These are phyloP conservation scores for Saccharomycopsis sp. DNA, from an alignment of 805 yeast genomes.

Conservation along the genomic window DNA sequence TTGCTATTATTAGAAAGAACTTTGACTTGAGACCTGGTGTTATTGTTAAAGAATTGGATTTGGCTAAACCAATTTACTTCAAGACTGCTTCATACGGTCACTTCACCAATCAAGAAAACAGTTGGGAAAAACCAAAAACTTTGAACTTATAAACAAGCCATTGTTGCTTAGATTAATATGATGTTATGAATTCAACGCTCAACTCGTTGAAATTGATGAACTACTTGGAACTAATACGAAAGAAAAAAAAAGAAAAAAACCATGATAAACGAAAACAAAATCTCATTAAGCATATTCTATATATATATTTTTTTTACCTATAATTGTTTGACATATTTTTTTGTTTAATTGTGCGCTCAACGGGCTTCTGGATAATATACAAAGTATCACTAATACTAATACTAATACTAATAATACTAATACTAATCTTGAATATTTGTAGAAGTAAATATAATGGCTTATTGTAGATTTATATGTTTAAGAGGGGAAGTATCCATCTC, in stretches of 20 bases:
- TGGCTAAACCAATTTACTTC: constrained; percentile 98
- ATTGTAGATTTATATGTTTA: too few relatives aligned
- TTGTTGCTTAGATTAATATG: neutral
- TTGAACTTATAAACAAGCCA: constrained; percentile 43
- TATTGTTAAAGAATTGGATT: constrained; percentile 90
- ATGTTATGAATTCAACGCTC: neutral
- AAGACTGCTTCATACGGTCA: constrained; percentile 99
- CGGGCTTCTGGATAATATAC: constrained; percentile 1
- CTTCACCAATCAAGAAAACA: constrained; percentile 97
- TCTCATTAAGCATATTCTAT: neutral
- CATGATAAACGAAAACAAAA: neutral
- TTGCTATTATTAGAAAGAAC: constrained; percentile 84
- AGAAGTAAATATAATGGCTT: too few relatives aligned
- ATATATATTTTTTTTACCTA: neutral
- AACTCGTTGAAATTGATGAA: constrained; percentile 2
- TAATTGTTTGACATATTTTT: too few relatives aligned
- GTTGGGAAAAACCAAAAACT: constrained; percentile 97
- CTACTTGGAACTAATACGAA: too few relatives aligned
- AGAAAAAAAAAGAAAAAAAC: too few relatives aligned
- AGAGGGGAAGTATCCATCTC: too few relatives aligned
- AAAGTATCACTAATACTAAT: too few relatives aligned
- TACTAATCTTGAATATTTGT: too few relatives aligned
- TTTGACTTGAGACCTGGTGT: constrained; percentile 99
- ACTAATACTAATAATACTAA: too few relatives aligned
- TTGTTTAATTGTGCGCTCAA: neutral